Percentiles rank a stretch among this genome's conserved stretches.
Conservation (phyloP, 768 basidiomycete genomes). For the Termitomyces sp. region DNA sequence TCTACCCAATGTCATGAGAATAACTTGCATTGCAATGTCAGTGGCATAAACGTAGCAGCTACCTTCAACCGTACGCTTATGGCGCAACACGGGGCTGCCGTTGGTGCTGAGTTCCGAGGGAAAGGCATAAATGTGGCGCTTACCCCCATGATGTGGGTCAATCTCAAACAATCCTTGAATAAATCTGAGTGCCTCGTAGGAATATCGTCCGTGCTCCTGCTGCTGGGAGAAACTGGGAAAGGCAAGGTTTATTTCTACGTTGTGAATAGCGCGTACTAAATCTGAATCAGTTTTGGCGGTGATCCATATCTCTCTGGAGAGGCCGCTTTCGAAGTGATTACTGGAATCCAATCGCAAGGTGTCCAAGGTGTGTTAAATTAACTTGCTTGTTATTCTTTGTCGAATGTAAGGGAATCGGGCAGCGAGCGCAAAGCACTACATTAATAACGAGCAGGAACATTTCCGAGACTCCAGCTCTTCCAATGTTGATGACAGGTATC, state of each 20-base stretch:
- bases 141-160: constrained; percentile 42
- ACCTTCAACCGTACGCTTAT: constrained; percentile 53
- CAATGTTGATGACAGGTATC: constrained; percentile 37
- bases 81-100: constrained; percentile 45
- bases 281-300: constrained; percentile 33
- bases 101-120: constrained; percentile 55
- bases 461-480: constrained; percentile 34
- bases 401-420: not conserved
- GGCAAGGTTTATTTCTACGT: constrained; percentile 19
- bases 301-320: constrained; percentile 51
- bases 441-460: constrained; percentile 47
- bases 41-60: constrained; percentile 46
- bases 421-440: constrained; percentile 39
- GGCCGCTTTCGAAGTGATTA: constrained; percentile 47
- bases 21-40: constrained; percentile 10
- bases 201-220: constrained; percentile 39
- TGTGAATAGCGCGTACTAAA: not conserved
- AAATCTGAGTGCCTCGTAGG: constrained; percentile 19
- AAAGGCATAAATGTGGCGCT: constrained; percentile 55
- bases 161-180: not conserved
- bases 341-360: constrained; percentile 46
- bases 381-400: not conserved
- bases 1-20: not conserved
- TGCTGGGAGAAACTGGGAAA: constrained; percentile 49
- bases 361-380: constrained; percentile 32